These are phyloP conservation scores for Leishmania arabica DNA, from an alignment of 208 protist genomes.

Conservation along the genomic window DNA sequence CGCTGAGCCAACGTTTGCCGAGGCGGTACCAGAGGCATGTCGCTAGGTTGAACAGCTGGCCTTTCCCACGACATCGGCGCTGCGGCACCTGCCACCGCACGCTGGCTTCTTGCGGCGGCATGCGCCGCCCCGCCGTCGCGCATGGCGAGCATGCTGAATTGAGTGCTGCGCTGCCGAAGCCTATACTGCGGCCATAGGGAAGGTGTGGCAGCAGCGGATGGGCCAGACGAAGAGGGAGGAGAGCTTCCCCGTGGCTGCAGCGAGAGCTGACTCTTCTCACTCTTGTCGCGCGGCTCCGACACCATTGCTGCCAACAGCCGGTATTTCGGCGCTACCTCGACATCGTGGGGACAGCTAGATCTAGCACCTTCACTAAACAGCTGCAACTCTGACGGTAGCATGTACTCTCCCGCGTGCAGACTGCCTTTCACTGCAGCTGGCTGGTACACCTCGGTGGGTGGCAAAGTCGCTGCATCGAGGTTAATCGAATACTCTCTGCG, in stretches of 20 bases:
- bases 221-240: not conserved
- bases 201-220: not conserved
- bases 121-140: not conserved
- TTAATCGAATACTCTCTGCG: slow-evolving; percentile 6
- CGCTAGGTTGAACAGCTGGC: not conserved
- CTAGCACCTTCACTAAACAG: not conserved
- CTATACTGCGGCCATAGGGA: not conserved
- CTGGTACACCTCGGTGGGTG: not conserved
- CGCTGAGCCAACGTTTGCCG: slow-evolving; percentile 12
- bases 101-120: not conserved
- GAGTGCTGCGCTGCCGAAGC: slow-evolving; percentile 4
- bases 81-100: not conserved
- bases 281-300: slow-evolving; percentile 6
- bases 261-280: not conserved
- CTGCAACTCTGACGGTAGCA: slow-evolving; percentile 10
- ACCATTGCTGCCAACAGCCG: not conserved
- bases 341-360: slow-evolving; percentile 3
- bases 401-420: slow-evolving; percentile 4
- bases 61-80: slow-evolving; percentile 2
- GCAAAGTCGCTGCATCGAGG: not conserved
- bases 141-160: not conserved
- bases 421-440: not conserved
- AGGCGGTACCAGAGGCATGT: slow-evolving; percentile 3
- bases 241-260: not conserved
- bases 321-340: not conserved